Evolutionary conservation across 208 protist species (phyloP), one percentile per base, ranked within the genome.

Genomic region (Lotmaria passim): DNA sequence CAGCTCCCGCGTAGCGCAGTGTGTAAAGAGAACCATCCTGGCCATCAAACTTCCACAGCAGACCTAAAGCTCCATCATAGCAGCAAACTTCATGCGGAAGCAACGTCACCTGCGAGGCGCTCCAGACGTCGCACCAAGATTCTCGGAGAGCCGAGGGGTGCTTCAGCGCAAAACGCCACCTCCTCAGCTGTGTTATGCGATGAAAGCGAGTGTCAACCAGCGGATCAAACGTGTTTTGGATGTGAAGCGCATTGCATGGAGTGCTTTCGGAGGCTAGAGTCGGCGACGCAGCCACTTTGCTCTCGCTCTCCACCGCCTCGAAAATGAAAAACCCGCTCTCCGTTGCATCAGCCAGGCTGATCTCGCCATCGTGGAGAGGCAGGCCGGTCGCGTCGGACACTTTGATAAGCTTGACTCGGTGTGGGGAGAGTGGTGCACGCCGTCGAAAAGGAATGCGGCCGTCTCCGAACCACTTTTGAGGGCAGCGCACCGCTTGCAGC

Each of bases 401-500:
- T 36, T 68, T 59, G 21, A 73, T 71, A 7, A 92, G 64, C n/a
- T 75, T 30, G 3, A 92, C 76, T 30, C 59, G 38, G 14, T 75
- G 62, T 7, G 81, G 59, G 23, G 78, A 64, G 3, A 92, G 59
- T 36, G 72, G 66, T 11, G 34, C 55, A 34, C 86, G 73, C 31
- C 73, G 41, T 15, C 56, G 55, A 52, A 74, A 36, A 15, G 72
- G 79, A 38, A 84, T 38, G 30, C 72, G 70, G 10, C 73, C 81
- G 70, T 92, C 79, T 8, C 86, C 86, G 64, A 92, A 92, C 78
- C 79, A 92, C 34, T 38, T 52, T 34, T 76, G 73, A 15, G 86
- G 83, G 47, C 73, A 75, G 21, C 64, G 50, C 23, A 73, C 78
- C 8, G 80, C 86, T 41, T 77, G 66, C 46, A 76, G 64, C 19